Percentiles rank a stretch among this genome's conserved stretches.
Conservation (phyloP, 345 rosid species). For the Ceriops tagal region DNA sequence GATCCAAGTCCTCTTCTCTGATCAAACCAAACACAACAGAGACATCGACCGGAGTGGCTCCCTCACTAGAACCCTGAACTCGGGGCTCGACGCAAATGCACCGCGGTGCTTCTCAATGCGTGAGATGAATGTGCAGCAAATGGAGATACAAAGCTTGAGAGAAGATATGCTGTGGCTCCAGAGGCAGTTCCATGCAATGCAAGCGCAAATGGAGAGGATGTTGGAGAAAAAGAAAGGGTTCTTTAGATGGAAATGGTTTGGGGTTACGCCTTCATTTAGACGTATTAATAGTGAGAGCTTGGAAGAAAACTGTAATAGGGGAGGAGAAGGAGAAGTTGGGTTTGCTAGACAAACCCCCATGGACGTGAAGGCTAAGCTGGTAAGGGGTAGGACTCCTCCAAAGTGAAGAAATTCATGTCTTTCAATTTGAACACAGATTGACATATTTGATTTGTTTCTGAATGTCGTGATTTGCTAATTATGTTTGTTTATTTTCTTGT, state of each 20-base stretch:
- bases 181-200: constrained; percentile 50
- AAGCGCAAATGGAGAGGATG: constrained; percentile 60
- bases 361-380: constrained; percentile 53
- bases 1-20: constrained; percentile 69
- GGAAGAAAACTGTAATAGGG: constrained; percentile 15
- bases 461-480: neutral
- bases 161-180: constrained; percentile 66
- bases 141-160: constrained; percentile 56
- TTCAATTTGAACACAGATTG: constrained; percentile 5
- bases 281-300: constrained; percentile 33
- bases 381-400: constrained; percentile 47
- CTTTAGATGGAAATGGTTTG: constrained; percentile 69
- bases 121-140: constrained; percentile 49
- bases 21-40: constrained; percentile 57
- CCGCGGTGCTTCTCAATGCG: constrained; percentile 67
- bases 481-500: neutral
- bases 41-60: constrained; percentile 69
- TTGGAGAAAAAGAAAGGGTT: constrained; percentile 66
- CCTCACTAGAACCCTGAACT: constrained; percentile 50
- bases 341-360: constrained; percentile 50
- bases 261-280: constrained; percentile 44
- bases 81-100: constrained; percentile 28
- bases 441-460: neutral
- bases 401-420: constrained; percentile 63
- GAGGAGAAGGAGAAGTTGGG: constrained; percentile 31